phyloP scores from a whole-genome alignment of 257 asterid species.

The Solanum corneliomulleri region DNA sequence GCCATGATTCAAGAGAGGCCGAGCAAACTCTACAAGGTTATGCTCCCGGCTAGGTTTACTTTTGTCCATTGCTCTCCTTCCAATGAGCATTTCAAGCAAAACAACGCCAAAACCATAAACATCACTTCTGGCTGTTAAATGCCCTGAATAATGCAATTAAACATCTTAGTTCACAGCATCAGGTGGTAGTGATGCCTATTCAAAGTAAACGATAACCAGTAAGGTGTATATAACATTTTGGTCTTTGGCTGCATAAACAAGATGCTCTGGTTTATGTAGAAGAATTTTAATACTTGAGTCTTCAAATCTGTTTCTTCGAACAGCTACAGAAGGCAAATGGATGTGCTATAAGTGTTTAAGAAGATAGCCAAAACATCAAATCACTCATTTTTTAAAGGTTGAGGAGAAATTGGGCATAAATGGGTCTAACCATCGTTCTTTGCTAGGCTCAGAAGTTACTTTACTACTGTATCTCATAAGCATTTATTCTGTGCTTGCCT shows the following conservation, averaged over 20 bases:
- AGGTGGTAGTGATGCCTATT: not conserved
- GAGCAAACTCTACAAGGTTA: constrained; percentile 92
- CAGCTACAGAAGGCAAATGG: not conserved
- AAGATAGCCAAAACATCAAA: not conserved
- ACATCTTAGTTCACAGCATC: not conserved
- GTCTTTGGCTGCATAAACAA: not conserved
- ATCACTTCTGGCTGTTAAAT: constrained; percentile 78
- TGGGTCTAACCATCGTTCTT: not conserved
- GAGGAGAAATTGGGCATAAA: not conserved
- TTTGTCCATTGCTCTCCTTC: constrained; percentile 86
- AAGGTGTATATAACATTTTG: not conserved
- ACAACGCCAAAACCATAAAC: constrained; percentile 93
- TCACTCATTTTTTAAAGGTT: not conserved
- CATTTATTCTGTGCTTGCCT: not conserved
- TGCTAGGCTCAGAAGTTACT: not conserved
- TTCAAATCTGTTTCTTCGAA: not conserved
- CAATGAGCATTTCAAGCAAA: constrained; percentile 80
- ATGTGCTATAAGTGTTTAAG: not conserved
- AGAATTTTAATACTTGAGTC: not conserved
- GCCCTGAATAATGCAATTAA: constrained; percentile 35
- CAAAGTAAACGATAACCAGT: not conserved
- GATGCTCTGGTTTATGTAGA: not conserved
- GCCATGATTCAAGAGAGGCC: constrained; percentile 66
- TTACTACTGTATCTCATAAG: not conserved
- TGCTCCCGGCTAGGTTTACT: constrained; percentile 88